Evolutionary conservation across 2,329 filamentous ascomycete species (phyloP).

Genomic region (Aureobasidium sp.): DNA sequence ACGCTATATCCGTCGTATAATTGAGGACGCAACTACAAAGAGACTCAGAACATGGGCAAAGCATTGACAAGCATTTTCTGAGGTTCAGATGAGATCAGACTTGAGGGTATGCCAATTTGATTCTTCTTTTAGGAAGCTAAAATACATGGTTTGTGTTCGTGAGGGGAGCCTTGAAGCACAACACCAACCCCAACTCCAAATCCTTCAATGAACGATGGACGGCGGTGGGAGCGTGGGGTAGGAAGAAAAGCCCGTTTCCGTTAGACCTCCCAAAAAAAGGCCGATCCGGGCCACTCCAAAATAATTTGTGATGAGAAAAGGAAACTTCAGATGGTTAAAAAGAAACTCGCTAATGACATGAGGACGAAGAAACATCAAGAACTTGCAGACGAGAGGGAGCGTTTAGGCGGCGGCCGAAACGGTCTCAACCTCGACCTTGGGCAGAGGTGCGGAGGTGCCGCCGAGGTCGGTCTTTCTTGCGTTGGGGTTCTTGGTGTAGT

Average conservation of each 20-base stretch:
- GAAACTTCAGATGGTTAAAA: background rate
- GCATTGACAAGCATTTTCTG: too few species aligned
- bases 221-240: constrained; percentile 5
- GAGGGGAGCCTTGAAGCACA: background rate
- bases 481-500: constrained; percentile 84
- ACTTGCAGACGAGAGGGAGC: background rate
- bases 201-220: background rate
- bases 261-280: background rate
- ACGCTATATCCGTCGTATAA: too few species aligned
- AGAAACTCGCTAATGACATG: constrained; percentile 14
- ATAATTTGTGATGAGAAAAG: background rate
- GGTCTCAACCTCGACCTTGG: constrained; percentile 56
- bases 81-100: background rate
- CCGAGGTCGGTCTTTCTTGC: constrained; percentile 67
- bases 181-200: background rate
- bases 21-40: too few species aligned
- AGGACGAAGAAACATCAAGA: constrained; percentile 8
- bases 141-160: constrained; percentile 13
- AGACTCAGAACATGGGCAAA: background rate
- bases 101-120: background rate
- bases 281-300: constrained; percentile 10
- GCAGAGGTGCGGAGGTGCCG: constrained; percentile 63
- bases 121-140: background rate
- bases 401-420: constrained; percentile 28
- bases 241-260: background rate